These are phyloP conservation scores for Chionographis japonica DNA, from an alignment of 106 monocot species.

Conservation along the genomic window DNA sequence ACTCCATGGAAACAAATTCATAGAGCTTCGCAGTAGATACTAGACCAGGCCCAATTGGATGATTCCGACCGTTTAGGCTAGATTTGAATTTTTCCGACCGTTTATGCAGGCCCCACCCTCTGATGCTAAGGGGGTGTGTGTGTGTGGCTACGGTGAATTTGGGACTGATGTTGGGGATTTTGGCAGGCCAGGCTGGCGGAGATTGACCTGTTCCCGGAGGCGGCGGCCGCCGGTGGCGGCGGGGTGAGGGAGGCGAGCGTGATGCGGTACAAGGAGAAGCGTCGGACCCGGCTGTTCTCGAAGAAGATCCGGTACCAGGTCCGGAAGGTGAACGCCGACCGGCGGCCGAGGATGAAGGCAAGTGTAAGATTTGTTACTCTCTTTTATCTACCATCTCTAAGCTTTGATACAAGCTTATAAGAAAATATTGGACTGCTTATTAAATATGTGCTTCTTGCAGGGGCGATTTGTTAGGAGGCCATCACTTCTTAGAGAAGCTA, in stretches of 20 bases:
- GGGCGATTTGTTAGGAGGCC: constrained; percentile 48
- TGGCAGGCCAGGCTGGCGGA: constrained; percentile 48
- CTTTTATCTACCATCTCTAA: neutral
- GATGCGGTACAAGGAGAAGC: constrained; percentile 72
- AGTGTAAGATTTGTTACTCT: constrained; percentile 38
- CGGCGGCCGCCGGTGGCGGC: constrained; percentile 15
- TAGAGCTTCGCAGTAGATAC: neutral
- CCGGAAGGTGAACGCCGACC: constrained; percentile 66
- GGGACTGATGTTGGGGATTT: neutral
- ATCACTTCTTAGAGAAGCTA: constrained; percentile 27
- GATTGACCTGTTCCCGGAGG: constrained; percentile 47
- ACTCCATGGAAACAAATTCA: neutral
- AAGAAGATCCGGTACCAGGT: constrained; percentile 76
- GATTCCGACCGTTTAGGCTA: too few relatives aligned
- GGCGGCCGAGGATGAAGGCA: constrained; percentile 65
- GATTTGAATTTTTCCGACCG: too few relatives aligned
- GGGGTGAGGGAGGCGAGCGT: constrained; percentile 41
- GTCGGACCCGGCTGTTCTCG: constrained; percentile 51
- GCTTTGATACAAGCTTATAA: too few relatives aligned
- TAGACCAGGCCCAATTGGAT: too few relatives aligned
- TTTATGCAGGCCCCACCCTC: neutral
- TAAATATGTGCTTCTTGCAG: constrained; percentile 25
- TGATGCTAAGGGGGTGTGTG: neutral
- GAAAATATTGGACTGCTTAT: too few relatives aligned
- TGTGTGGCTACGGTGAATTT: neutral